These are phyloP conservation scores for Babesia gibsoni DNA, from an alignment of 169 alveolate genomes.

Conservation along the genomic window DNA sequence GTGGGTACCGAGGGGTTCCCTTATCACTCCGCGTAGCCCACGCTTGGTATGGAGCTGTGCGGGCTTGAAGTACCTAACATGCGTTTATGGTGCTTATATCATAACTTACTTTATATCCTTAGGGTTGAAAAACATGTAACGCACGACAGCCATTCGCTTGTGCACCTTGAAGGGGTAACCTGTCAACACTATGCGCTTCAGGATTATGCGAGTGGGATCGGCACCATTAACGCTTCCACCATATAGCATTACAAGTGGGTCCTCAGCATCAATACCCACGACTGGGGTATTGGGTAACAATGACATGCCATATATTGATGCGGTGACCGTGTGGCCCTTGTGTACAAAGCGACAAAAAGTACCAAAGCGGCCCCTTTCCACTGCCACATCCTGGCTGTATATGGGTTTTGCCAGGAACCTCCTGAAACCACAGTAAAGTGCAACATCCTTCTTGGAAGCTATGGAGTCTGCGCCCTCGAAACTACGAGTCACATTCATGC, in stretches of 20 bases:
- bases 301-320: constrained; percentile 64
- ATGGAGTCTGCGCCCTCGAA: constrained; percentile 67
- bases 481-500: constrained; percentile 78
- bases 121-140: constrained; percentile 97
- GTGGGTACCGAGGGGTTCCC: constrained; percentile 98
- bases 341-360: constrained; percentile 34
- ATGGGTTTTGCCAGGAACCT: constrained; percentile 64
- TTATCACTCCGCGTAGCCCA: constrained; percentile 96
- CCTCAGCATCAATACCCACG: constrained; percentile 35
- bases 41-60: constrained; percentile 95
- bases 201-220: constrained; percentile 91
- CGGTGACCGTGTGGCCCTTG: constrained; percentile 50
- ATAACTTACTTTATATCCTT: constrained; percentile 87
- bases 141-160: constrained; percentile 92
- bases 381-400: constrained; percentile 54
- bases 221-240: constrained; percentile 88
- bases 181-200: constrained; percentile 95
- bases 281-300: constrained; percentile 52
- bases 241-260: constrained; percentile 15
- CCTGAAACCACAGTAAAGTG: constrained; percentile 90
- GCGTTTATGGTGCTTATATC: neutral
- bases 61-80: constrained; percentile 89
- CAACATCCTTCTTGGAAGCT: constrained; percentile 79
- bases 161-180: constrained; percentile 95
- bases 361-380: constrained; percentile 49